Evolutionary conservation across 345 rosid genomes (phyloP), one percentile per base, ranked within the genome.

Genomic region (Eucalyptus pauciflora): DNA sequence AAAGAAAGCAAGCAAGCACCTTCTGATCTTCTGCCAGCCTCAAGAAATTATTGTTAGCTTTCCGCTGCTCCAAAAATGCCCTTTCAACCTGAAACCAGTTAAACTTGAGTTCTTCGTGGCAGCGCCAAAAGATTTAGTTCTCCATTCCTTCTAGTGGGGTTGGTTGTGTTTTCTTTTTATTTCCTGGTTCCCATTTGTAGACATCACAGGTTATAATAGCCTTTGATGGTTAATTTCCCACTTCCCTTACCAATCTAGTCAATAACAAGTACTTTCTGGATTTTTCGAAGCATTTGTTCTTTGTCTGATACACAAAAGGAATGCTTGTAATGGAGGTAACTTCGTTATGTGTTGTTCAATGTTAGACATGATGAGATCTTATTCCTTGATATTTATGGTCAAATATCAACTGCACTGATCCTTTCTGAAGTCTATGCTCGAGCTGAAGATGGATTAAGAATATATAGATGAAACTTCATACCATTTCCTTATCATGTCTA

Each of bases 11-110:
- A 86, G 87, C 24, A 24, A 83, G 54, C 51, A 95, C 99, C 96
- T 94, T 94, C 50, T 97, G 99, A 79, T 90, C 93, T 90, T 95
- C 92, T 37, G 94, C 99, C 92, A 97, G 71, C 89, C 79, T 94
- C 86, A 92, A 87, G 91, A 96, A 45, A 25, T 86, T 92, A 86
- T 93, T 94, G 87, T 96, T 94, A 49, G 93, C 97, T 91, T 94
- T 96, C 46, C 90, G 90, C 90, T 97, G 99, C 95, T 96, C 99
- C 94, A 92, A 50, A 79, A 91, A 92, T 86, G 98, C 99, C 88
- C 80, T 94, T 89, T 92, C 92, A 92, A 94, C 94, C 99, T 97
- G 90, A 76, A 37, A 37, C 83, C 83, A 76, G 14, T 20, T 6
- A 10, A 76, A 37, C 83, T 76, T 76, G 83, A 76, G 83, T 76